phyloP scores from a whole-genome alignment of 768 basidiomycete genomes.

The Mycena maculata region DNA sequence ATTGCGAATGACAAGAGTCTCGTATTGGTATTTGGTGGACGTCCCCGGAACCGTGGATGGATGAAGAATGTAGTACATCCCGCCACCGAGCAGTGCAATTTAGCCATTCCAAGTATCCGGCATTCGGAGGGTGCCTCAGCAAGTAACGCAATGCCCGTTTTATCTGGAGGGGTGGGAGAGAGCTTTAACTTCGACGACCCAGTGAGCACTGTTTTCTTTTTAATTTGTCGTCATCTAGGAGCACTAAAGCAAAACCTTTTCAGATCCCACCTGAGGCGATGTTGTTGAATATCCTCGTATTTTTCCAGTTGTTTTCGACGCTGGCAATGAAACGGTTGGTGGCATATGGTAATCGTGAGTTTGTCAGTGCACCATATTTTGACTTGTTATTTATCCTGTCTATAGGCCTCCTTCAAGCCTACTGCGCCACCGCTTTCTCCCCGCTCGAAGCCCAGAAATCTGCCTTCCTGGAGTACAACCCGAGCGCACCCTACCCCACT shows the following conservation, averaged over 20 bases:
- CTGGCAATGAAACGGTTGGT: slow-evolving; percentile 6
- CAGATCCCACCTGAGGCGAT: background rate
- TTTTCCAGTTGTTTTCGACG: slow-evolving; percentile 1
- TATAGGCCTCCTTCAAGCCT: background rate
- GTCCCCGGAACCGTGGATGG: background rate
- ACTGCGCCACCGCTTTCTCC: background rate
- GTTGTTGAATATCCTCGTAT: background rate
- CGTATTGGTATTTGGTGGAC: background rate
- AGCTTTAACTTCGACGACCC: background rate
- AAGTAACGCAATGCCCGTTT: background rate
- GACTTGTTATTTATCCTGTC: background rate
- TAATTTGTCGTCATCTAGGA: background rate
- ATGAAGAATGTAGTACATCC: background rate
- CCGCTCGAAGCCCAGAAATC: background rate
- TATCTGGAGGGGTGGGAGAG: background rate
- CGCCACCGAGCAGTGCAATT: background rate
- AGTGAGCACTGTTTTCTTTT: background rate
- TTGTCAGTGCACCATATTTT: background rate
- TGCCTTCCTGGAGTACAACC: background rate
- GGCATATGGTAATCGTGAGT: slow-evolving; percentile 7
- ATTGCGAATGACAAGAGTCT: background rate
- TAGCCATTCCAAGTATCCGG: background rate
- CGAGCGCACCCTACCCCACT: background rate
- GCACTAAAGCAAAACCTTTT: background rate
- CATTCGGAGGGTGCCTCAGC: background rate